Base-by-base conservation (phyloP, 2,329 filamentous ascomycete species). In the Sphaerulina populicola region DNA sequence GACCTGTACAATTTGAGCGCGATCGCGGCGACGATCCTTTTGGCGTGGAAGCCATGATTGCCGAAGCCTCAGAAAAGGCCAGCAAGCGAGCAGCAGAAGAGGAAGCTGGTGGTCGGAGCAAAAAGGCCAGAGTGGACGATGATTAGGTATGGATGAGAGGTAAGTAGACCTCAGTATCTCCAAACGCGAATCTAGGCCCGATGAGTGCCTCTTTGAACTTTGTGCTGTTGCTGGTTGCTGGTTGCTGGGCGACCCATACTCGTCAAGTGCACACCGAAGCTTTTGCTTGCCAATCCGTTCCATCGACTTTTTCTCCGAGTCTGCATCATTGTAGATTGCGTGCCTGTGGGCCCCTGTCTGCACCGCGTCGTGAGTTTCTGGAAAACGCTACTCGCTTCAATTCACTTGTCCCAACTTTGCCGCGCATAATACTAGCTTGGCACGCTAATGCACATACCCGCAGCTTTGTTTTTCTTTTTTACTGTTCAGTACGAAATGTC, bases 1-100 rank as follows among this genome's bases (percentile, higher is more conserved):
- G 93, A 4, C 93, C 93, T 0, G 93, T 98, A 27, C 87, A 95
- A 68, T 98, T 98, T 63, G 91, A 97, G 70, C 94, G 91, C 70
- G 91, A 96, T 47, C 78, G 71, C 29, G 65, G 68, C 68, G 37
- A 76, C 14, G 91, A 97, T 70, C 89, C 89, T 1, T 97, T 97
- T 69, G 90, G 94, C 44, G 93, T 97, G 60, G 89, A 94, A 66
- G 86, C 87, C 63, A 94, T 98, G 74, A 81, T 98, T 67, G 85
- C 81, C 33, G 89, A 96, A 68, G 89, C 77, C 23, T 75, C 75
- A 77, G 63, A 81, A 74, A 69, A 74, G 48, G 62, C 79, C 35
- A 88, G 86, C 71, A 83, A 89, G 66, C 81, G 85, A 33, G 89
- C 86, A 66, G 88, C 87, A 0, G 71, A 93, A 53, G 83, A 88